Base-by-base conservation (phyloP, 208 protist species). In the Tritrichomonas musculus region DNA sequence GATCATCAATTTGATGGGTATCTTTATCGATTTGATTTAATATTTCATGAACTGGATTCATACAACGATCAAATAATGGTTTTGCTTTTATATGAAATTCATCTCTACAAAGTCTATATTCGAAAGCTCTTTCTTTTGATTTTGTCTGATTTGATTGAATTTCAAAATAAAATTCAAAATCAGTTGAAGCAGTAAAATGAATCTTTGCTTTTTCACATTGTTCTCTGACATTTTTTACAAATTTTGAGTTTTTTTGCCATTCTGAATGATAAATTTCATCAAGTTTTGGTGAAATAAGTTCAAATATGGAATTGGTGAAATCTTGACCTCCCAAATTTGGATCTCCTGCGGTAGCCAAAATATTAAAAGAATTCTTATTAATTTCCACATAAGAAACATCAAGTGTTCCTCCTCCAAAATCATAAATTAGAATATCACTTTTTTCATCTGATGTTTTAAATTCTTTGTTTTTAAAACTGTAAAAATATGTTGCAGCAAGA, bases 381-480 rank as follows among this genome's bases (percentile, higher is more conserved):
- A 99, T 98, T 66, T 97, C 97, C 72, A 99, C 97, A 44, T 99
- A 94, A 27, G 98, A 99, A 8, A 99, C 98, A 96, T 99, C 82
- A 92, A 92, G 49, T 47, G 82, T 92, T 13, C 82, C 82, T 0
- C 82, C 82, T 14, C 82, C 82, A 47, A 99, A 96, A 96, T 99
- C 98, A 94, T 98, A 99, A 13, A 99, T 98, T 9, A 99, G 96
- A 36, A 99, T 97, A 30, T 69, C 36, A 95, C 97, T 95, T 82
- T n/a, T n/a, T n/a, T 95, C 95, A 14, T 2, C 30, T 93, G 49
- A 95, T 22, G 8, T 41, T 96, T 95, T 96, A n/a, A n/a, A 36
- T 93, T 60, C 95, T 22, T 17, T 41, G 96, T 95, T 96, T 84
- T 98, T 97, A 22, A 99, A 96, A 93, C 98, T 98, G 96, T 99